Evolutionary conservation across 768 basidiomycete species (phyloP), one percentile per base, ranked within the genome.

Genomic region (Xerocomus spinulosus): DNA sequence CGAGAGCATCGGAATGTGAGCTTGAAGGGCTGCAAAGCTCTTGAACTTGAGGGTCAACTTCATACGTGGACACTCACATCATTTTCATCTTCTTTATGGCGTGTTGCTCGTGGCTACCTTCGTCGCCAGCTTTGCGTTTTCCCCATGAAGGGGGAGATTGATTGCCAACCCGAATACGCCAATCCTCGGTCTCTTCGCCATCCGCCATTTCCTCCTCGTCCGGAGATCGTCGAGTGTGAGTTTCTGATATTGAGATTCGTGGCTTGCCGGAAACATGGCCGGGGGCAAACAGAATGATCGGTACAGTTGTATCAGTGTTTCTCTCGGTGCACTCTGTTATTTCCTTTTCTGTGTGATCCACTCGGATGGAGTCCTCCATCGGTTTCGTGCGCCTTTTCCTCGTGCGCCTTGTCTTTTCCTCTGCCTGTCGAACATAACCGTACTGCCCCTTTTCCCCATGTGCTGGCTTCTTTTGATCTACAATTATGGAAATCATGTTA

Each of bases 401-500:
- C 7, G 62, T 50, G n/a, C 74, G 74, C 60, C 78, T 88, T 3
- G 73, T 70, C 60, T 83, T 87, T 57, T 81, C 83, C 55, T 88
- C 87, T 0, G 82, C 70, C 56, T 82, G 78, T 9, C 88, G 83
- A 24, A 90, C 83, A 51, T 87, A 90, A 25, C 86, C 87, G 54
- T 87, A 88, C 51, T 89, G 87, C 0, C 87, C 87, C 59, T 89
- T 87, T 64, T 86, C 85, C 20, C 86, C 87, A 9, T 74, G 78
- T 1, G 66, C 66, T 2, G 85, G 83, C 55, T 82, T 84, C 60
- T 80, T 86, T 61, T 82, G 74, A 23, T 80, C 81, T 2, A 91
- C 86, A 12, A 89, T 81, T 5, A 70, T 69, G 2, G 79, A 65
- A 44, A 92, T 90, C 45, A 78, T 66, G 10, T 59, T 59, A 58